These are phyloP conservation scores for Trypanosoma congolense DNA, from an alignment of 208 protist genomes.

Conservation along the genomic window DNA sequence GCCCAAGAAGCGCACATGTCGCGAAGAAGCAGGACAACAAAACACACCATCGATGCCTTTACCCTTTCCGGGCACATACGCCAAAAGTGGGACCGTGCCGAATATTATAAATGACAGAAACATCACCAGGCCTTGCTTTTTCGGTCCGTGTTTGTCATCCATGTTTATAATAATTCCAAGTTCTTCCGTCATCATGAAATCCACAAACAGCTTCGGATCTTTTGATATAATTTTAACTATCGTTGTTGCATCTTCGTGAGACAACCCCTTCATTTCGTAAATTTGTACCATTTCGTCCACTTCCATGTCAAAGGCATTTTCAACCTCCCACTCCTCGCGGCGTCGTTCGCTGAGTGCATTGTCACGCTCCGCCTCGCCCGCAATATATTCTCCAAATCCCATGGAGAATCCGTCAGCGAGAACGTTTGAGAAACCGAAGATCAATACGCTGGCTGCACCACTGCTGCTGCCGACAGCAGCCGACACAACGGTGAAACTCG, in stretches of 20 bases:
- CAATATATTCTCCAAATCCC: constrained; percentile 94
- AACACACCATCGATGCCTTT: constrained; percentile 74
- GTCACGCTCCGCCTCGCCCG: constrained; percentile 87
- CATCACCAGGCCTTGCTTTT: constrained; percentile 90
- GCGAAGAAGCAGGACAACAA: constrained; percentile 78
- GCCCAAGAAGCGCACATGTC: constrained; percentile 57
- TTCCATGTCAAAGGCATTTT: constrained; percentile 91
- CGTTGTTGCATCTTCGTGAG: constrained; percentile 80
- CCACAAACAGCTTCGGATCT: constrained; percentile 91
- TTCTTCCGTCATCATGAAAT: constrained; percentile 95
- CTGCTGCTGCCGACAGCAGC: constrained; percentile 85
- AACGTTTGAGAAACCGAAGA: constrained; percentile 93
- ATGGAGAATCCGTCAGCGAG: constrained; percentile 94
- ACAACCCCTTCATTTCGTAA: constrained; percentile 91
- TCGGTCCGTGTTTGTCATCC: constrained; percentile 66
- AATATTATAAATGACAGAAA: constrained; percentile 93
- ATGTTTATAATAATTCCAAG: constrained; percentile 82
- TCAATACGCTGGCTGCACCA: constrained; percentile 75
- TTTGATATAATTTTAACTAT: constrained; percentile 93
- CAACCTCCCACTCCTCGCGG: constrained; percentile 92
- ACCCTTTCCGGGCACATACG: constrained; percentile 69
- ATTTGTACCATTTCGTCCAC: constrained; percentile 93
- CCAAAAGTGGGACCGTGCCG: constrained; percentile 85
- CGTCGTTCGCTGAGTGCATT: constrained; percentile 79
- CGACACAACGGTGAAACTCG: constrained; percentile 93